Evolutionary conservation across 345 rosid genomes (phyloP), one percentile per base, ranked within the genome.

Genomic region (Salix viminalis): DNA sequence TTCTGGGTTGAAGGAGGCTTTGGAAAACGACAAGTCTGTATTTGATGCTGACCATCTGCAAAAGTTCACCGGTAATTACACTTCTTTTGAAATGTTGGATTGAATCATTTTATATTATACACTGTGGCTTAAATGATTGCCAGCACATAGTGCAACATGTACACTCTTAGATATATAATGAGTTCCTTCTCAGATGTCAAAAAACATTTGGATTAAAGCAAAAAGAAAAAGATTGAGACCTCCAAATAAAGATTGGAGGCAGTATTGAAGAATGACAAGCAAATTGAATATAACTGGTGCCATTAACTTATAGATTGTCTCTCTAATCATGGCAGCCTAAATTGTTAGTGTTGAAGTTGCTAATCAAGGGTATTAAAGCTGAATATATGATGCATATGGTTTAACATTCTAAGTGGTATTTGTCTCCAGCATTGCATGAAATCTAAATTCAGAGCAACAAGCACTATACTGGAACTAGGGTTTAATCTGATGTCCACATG

Each of bases 11-110:
- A 90, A 87, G 83, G 89, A 74, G 70, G 97, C 97, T 72, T 80
- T 90, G 85, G 76, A 84, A 82, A 84, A 87, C 50, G 94, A 92
- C 80, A 83, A 86, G 70, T 89, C 93, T 77, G 89, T 76, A 11
- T 90, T 92, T 79, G 90, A 92, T 77, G 94, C 94, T 32, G 91
- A 89, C 77, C 88, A 86, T 52, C 87, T 90, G 82, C 92, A 89
- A 65, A 85, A 84, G 75, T 87, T 73, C 87, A 90, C 93, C 42
- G 94, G 94, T 90, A 82, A 15, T 42, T 67, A 52, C 54, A 34
- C 54, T 26, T 56, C 21, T 68, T 24, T 26, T 41, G 7, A 39
- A 41, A n/a, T 66, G 2, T 73, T 64, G 65, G 52, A 21, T 44
- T 13, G 50, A 44, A 44, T 44, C 50, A 13, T 44, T 44, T 44